Evolutionary conservation across 768 basidiomycete species (phyloP).

Genomic region (Suillus bovinus): DNA sequence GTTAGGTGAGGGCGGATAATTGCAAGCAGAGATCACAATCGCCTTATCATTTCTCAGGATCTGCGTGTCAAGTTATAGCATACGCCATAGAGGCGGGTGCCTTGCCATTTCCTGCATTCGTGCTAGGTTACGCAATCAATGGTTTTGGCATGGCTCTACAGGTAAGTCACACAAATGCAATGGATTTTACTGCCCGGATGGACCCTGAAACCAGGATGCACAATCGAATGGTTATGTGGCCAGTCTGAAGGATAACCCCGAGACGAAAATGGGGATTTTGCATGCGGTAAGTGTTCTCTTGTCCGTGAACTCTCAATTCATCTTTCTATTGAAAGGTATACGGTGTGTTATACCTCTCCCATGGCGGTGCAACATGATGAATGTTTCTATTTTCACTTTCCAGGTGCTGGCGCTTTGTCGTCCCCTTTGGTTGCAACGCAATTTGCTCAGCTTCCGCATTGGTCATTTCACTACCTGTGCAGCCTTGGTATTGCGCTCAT

Average conservation of each 20-base stretch:
- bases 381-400: background rate
- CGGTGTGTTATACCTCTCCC: background rate
- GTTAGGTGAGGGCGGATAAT: conserved; percentile 20
- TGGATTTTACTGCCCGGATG: background rate
- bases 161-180: conserved; percentile 31
- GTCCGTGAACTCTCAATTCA: background rate
- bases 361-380: background rate
- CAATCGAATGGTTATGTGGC: conserved; percentile 49
- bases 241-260: conserved; percentile 38
- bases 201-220: conserved; percentile 36
- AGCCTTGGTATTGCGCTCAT: conserved; percentile 66
- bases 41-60: conserved; percentile 18
- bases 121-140: conserved; percentile 42
- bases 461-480: conserved; percentile 44
- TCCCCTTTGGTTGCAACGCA: conserved; percentile 57
- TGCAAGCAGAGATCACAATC: background rate
- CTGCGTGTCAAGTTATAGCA: conserved; percentile 30
- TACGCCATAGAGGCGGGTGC: conserved; percentile 41
- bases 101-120: conserved; percentile 46
- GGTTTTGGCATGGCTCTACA: conserved; percentile 47
- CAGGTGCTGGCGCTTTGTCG: conserved; percentile 49
- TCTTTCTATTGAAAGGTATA: background rate
- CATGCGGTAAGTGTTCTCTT: conserved; percentile 36
- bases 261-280: conserved; percentile 41
- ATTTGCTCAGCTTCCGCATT: conserved; percentile 39